Base-by-base conservation (phyloP, 768 basidiomycete species). In the Termitomyces sp. region DNA sequence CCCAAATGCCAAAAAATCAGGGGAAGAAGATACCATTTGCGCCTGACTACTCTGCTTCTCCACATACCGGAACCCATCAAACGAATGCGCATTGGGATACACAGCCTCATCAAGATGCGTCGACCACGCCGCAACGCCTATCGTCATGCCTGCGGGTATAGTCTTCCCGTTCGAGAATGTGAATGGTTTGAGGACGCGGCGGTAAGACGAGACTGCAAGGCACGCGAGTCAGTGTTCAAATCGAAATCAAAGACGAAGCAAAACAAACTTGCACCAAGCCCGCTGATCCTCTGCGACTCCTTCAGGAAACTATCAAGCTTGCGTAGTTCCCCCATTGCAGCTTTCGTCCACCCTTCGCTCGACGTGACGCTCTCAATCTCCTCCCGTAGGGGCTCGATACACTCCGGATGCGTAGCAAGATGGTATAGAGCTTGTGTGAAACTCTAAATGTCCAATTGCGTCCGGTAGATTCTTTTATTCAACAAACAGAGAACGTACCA, bases 291-390 rank as follows among this genome's bases (percentile, higher is more conserved):
- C 37, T 67, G 65, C 3, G 69, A 71, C 53, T 78, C 77, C 28
- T 71, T 70, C 24, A 77, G 37, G 58, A 78, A 77, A 53, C 77
- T 79, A 52, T 78, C 77, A 15, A 78, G 48, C 58, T 73, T 72
- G 54, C 68, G 64, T 66, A 79, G 67, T 48, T 74, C 70, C 2
- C 62, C 61, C 41, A 78, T 60, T 2, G 65, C 62, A 2, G 64
- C 60, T 45, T 69, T 70, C 0, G 64, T 62, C 70, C 75, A 78
- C 34, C 71, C 77, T 32, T 76, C 68, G 4, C 66, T 60, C 3
- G 56, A 48, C n/a, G 76, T 47, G 3, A 74, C 68, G 1, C 57
- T 51, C 32, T 76, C 74, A 5, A 78, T 67, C 60, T 83, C 80
- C 53, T 75, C 71, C 0, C 79, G 70, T 5, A 82, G 46, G 5